Evolutionary conservation across 2,329 filamentous ascomycete species (phyloP).

Genomic region (Xylariaceae sp.): DNA sequence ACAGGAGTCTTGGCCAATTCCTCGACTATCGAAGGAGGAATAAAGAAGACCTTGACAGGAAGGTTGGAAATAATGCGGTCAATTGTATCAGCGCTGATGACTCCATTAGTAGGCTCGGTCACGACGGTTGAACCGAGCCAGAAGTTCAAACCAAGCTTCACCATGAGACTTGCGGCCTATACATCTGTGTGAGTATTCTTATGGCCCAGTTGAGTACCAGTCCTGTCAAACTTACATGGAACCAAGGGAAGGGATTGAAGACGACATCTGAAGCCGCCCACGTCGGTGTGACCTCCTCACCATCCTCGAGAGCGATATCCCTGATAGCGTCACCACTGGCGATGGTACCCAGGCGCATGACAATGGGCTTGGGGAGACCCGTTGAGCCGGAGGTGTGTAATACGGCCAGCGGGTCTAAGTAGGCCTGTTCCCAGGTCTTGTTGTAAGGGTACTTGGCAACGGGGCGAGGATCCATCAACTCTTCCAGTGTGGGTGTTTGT

Average conservation of each 20-base stretch:
- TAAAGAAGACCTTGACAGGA: slow-evolving; percentile 23
- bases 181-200: background rate
- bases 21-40: slow-evolving; percentile 25
- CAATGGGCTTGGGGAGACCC: slow-evolving; percentile 25
- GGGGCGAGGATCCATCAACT: slow-evolving; percentile 19
- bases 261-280: slow-evolving; percentile 21
- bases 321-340: slow-evolving; percentile 23
- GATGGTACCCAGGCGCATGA: slow-evolving; percentile 24
- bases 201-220: background rate
- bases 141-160: slow-evolving; percentile 24
- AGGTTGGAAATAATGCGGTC: slow-evolving; percentile 24
- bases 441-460: slow-evolving; percentile 23
- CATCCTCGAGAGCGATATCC: slow-evolving; percentile 22
- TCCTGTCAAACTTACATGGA: slow-evolving; percentile 17
- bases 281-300: slow-evolving; percentile 22
- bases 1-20: slow-evolving; percentile 21
- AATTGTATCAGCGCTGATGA: slow-evolving; percentile 24
- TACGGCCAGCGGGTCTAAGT: slow-evolving; percentile 21
- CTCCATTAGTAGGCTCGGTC: slow-evolving; percentile 24
- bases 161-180: slow-evolving; percentile 24
- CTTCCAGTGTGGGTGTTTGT: slow-evolving; percentile 20
- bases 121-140: slow-evolving; percentile 25
- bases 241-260: slow-evolving; percentile 26
- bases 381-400: slow-evolving; percentile 26
- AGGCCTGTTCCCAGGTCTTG: slow-evolving; percentile 24